Conservation (phyloP, 202 grass and related monocot species). For the Panicum virgatum region DNA sequence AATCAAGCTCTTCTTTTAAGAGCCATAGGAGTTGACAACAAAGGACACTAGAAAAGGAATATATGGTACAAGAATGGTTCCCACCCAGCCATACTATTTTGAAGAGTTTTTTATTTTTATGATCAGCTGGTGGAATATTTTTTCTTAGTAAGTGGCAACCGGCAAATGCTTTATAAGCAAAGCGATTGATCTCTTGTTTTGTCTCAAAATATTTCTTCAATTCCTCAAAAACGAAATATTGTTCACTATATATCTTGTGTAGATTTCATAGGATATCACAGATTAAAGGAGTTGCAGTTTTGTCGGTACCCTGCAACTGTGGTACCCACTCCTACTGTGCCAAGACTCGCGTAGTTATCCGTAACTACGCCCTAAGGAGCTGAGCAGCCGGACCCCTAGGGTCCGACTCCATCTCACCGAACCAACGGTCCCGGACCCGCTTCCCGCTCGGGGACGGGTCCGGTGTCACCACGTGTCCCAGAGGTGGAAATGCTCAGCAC, state of each 20-base stretch:
- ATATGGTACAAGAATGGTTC: neutral
- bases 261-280: neutral
- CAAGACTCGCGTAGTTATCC: too few relatives aligned
- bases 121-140: neutral
- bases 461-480: too few relatives aligned
- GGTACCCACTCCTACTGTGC: too few relatives aligned
- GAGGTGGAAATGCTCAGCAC: too few relatives aligned
- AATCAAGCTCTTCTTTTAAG: neutral
- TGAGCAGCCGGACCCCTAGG: too few relatives aligned
- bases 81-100: neutral
- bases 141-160: neutral
- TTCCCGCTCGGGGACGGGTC: too few relatives aligned
- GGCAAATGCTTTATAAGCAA: neutral
- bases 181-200: neutral
- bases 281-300: neutral
- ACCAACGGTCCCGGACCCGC: too few relatives aligned
- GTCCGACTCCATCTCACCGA: too few relatives aligned
- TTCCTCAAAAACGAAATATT: neutral
- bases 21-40: neutral
- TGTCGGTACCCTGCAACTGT: too few relatives aligned
- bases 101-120: neutral
- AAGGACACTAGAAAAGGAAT: constrained; percentile 3
- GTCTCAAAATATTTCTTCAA: neutral
- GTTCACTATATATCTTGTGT: neutral
- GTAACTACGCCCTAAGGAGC: too few relatives aligned